phyloP scores from a whole-genome alignment of 164 flowering plant species.

The Cinnamomum chago region DNA sequence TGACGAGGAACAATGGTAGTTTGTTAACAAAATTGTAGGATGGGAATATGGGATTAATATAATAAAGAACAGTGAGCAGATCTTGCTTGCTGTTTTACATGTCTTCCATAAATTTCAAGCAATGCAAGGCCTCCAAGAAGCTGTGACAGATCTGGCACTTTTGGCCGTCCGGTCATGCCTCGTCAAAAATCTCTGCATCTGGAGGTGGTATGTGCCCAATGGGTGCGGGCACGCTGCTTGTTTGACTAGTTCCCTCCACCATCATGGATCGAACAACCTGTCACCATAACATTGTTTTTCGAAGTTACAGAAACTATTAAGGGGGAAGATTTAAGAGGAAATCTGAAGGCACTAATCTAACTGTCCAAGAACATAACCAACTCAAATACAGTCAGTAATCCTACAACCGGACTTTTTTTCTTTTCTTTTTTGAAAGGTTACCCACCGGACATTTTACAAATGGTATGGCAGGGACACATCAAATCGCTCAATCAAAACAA shows the following conservation, averaged over 20 bases:
- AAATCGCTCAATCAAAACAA: too few species aligned
- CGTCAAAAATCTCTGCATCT: conserved; percentile 14
- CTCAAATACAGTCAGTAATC: background rate
- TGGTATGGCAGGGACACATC: too few species aligned
- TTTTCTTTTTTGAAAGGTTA: too few species aligned
- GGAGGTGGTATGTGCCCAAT: conserved; percentile 11
- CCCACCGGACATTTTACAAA: too few species aligned
- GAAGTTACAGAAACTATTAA: background rate
- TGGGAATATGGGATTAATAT: background rate
- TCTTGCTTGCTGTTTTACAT: background rate
- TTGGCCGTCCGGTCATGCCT: conserved; percentile 15
- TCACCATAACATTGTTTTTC: background rate
- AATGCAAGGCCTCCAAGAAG: background rate
- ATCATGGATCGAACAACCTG: conserved; percentile 24
- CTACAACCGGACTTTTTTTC: too few species aligned
- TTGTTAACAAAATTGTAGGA: background rate
- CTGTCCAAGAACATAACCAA: background rate
- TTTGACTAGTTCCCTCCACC: conserved; percentile 19
- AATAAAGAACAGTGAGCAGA: background rate
- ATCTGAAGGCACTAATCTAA: background rate
- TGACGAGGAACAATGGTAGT: background rate
- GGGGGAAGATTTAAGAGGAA: background rate
- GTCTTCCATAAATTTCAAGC: background rate
- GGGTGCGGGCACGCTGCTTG: background rate
- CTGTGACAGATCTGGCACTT: conserved; percentile 15